A percentile compares a stretch with the other conserved stretches of the same genome.
Conservation (phyloP, 371 early-diverging fungal species). For the Blyttiomyces sp. region DNA sequence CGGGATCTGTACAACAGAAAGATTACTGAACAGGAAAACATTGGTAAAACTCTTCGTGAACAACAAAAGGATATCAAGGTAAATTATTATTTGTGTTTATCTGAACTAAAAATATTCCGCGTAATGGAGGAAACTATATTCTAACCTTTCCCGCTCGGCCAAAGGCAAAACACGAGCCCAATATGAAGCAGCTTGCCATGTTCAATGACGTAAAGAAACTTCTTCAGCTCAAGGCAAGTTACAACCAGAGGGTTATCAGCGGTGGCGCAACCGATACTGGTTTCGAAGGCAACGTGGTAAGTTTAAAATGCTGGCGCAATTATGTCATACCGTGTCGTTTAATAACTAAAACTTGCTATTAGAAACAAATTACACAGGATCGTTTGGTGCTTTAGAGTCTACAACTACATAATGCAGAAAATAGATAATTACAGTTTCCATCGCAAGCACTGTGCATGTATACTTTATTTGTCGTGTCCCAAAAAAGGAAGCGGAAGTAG, state of each 20-base stretch:
- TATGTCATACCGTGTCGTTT: no score
- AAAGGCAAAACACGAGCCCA: conserved; percentile 47
- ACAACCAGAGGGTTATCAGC: conserved; percentile 37
- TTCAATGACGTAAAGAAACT: conserved; percentile 44
- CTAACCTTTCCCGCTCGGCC: background rate
- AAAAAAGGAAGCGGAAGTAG: no score
- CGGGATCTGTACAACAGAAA: conserved; percentile 48
- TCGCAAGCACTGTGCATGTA: no score
- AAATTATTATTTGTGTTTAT: background rate
- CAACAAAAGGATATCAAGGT: conserved; percentile 52
- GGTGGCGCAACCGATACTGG: conserved; percentile 27
- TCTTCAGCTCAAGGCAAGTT: conserved; percentile 37
- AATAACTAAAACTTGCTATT: background rate
- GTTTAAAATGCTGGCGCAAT: background rate
- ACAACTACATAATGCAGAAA: no score
- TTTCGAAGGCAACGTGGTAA: conserved; percentile 16
- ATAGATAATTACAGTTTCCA: no score
- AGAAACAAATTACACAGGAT: background rate
- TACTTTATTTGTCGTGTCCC: no score
- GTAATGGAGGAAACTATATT: background rate
- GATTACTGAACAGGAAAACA: conserved; percentile 45
- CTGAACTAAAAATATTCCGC: background rate
- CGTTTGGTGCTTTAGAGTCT: no score
- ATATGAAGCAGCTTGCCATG: conserved; percentile 44
- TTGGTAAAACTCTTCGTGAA: conserved; percentile 35